Base-by-base conservation (phyloP, 164 flowering plant species). In the Vitis vinifera region DNA sequence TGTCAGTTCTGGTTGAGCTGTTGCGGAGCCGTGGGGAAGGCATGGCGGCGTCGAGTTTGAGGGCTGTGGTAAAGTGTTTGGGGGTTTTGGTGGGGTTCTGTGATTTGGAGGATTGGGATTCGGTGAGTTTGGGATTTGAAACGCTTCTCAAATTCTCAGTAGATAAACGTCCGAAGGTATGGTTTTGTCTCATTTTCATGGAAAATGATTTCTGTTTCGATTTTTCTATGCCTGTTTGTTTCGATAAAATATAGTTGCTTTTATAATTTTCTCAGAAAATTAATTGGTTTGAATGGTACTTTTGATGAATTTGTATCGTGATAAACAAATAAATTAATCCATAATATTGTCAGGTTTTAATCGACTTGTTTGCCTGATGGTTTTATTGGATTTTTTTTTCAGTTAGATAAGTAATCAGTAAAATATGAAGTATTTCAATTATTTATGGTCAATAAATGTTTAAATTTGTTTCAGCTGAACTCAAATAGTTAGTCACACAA, bases 81-180 rank as follows among this genome's bases (percentile, higher is more conserved):
- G 98, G 93, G 68, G 62, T 76, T 74, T 79, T 92, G 73, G 27
- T 84, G 13, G 82, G 80, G 48, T 84, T 88, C 52, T 88, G 94
- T 62, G 86, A 88, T 66, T 78, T 78, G 74, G 82, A 75, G 71
- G 87, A 91, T 73, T 95, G 99, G 99, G 62, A 59, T 44, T 78
- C 79, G 12, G 73, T 90, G 30, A 74, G 75, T 16, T 57, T 73
- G 16, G 89, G 90, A 0, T 78, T 90, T 9, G 75, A 88, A 73
- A 75, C 77, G 9, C 72, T 95, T 63, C 47, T 93, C 19, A 78
- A 69, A 16, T 88, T 87, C 66, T 84, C 91, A 0, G 53, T 88
- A 14, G 98, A 95, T 73, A 90, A 82, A 84, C 88, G 99, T 8
- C 98, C 99, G 7, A 95, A 95, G 96, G 98, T 95, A 70, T 31